Evolutionary conservation across 495 filamentous ascomycete species (phyloP).

Genomic region (Thermothielavioides terrestris): DNA sequence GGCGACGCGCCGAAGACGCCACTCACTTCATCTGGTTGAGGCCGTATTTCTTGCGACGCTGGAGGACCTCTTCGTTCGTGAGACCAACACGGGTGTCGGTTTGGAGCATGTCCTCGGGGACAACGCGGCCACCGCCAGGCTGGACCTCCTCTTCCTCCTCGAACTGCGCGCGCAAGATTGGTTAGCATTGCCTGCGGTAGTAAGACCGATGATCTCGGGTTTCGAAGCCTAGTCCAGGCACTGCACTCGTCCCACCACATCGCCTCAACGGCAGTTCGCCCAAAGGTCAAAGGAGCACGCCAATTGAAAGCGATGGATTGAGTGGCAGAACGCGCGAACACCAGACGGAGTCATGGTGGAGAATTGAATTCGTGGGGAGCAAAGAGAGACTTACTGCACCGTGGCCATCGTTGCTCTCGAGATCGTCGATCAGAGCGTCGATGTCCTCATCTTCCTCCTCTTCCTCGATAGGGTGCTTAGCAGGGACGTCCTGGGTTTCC

Average conservation of each 20-base stretch:
- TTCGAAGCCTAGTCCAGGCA: too few species aligned
- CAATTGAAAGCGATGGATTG: not conserved
- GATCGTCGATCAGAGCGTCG: slow-evolving; percentile 71
- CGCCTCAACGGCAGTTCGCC: too few species aligned
- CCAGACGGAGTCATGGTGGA: not conserved
- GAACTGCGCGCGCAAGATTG: slow-evolving; percentile 14
- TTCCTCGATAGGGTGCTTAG: slow-evolving; percentile 33
- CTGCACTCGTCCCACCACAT: too few species aligned
- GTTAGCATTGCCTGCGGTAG: slow-evolving; percentile 11
- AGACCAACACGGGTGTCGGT: slow-evolving; percentile 66
- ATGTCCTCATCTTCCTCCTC: slow-evolving; percentile 68
- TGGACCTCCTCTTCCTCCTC: slow-evolving; percentile 50
- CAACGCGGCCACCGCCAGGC: slow-evolving; percentile 42
- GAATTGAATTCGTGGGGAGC: not conserved
- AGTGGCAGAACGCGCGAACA: not conserved
- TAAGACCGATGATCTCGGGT: too few species aligned
- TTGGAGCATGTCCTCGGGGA: slow-evolving; percentile 55
- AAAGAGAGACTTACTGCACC: slow-evolving; percentile 23
- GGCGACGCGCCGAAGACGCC: not conserved
- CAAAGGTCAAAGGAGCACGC: not conserved
- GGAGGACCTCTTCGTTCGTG: slow-evolving; percentile 56
- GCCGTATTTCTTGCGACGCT: slow-evolving; percentile 70
- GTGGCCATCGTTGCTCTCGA: slow-evolving; percentile 68
- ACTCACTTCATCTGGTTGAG: slow-evolving; percentile 67
- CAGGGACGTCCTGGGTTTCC: slow-evolving; percentile 22